Percentiles rank a stretch among this genome's conserved stretches.
These are phyloP conservation scores for Botrytis fabae DNA, from an alignment of 2,329 filamentous ascomycete genomes.

Conservation along the genomic window DNA sequence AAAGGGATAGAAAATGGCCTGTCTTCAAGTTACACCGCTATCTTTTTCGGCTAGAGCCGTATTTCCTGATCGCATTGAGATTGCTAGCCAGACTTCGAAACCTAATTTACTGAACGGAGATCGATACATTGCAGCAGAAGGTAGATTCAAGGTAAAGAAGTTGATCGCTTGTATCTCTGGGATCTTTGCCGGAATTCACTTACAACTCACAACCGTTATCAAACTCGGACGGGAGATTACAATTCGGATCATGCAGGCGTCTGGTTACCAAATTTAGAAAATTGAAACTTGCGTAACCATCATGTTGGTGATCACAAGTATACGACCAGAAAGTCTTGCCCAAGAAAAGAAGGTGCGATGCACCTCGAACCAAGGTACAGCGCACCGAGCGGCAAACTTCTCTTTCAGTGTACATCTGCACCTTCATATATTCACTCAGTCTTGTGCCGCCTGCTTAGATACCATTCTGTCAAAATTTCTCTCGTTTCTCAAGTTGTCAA, in stretches of 20 bases:
- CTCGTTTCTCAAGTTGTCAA: neutral
- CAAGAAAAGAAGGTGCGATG: conserved; percentile 8
- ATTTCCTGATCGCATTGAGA: neutral
- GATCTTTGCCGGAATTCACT: neutral
- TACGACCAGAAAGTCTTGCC: neutral
- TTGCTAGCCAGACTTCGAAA: neutral
- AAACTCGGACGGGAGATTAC: neutral
- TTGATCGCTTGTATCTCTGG: neutral
- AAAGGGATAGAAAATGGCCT: neutral
- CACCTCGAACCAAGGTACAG: neutral
- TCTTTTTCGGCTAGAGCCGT: neutral
- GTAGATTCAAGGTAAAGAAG: neutral
- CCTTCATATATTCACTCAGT: conserved; percentile 7
- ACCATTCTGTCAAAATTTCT: neutral
- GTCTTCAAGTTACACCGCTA: neutral
- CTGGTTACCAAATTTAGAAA: neutral
- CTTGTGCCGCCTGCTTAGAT: neutral
- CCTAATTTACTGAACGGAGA: neutral
- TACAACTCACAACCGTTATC: neutral
- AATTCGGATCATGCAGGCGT: neutral
- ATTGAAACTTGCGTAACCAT: conserved; percentile 1
- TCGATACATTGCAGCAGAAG: neutral
- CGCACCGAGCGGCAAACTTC: neutral
- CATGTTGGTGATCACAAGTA: neutral
- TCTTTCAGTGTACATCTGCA: neutral